phyloP scores from a whole-genome alignment of 495 filamentous ascomycete genomes.

The Podospora australis region DNA sequence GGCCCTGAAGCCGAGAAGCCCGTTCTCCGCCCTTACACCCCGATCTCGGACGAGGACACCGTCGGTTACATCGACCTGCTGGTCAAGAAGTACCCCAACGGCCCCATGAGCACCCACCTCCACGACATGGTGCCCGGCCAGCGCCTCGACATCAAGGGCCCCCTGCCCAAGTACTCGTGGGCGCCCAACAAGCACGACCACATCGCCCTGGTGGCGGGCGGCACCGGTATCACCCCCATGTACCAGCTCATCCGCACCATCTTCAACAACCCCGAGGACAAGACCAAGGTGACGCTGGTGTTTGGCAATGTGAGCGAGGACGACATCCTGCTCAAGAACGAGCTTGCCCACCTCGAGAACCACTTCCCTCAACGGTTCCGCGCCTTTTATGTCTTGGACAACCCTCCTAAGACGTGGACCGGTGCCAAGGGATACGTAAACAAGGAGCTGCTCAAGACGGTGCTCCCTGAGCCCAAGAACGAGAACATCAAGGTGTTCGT shows the following conservation, averaged over 20 bases:
- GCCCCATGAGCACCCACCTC: slow-evolving; percentile 84
- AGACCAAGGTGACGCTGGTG: slow-evolving; percentile 91
- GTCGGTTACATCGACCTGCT: slow-evolving; percentile 81
- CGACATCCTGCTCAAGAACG: slow-evolving; percentile 81
- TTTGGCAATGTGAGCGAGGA: slow-evolving; percentile 83
- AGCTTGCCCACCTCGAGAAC: slow-evolving; percentile 79
- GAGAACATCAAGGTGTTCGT: slow-evolving; percentile 90
- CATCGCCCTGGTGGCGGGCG: slow-evolving; percentile 86
- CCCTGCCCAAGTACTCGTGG: slow-evolving; percentile 92
- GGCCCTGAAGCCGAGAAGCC: slow-evolving; percentile 71
- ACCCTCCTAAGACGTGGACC: slow-evolving; percentile 74
- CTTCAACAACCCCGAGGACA: slow-evolving; percentile 92
- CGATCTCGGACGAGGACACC: slow-evolving; percentile 72
- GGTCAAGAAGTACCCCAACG: slow-evolving; percentile 83
- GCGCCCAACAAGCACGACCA: slow-evolving; percentile 88
- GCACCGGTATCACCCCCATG: slow-evolving; percentile 89
- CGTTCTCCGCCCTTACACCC: slow-evolving; percentile 86
- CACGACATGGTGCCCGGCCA: slow-evolving; percentile 77
- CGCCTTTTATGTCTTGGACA: slow-evolving; percentile 83
- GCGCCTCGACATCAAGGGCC: slow-evolving; percentile 83
- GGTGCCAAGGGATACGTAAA: slow-evolving; percentile 70
- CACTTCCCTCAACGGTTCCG: slow-evolving; percentile 88
- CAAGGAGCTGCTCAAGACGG: slow-evolving; percentile 88
- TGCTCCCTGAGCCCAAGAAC: slow-evolving; percentile 79
- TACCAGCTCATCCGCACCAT: slow-evolving; percentile 82